Evolutionary conservation across 768 basidiomycete genomes (phyloP), one percentile per base, ranked within the genome.

Genomic region (Hygrophorus russula): DNA sequence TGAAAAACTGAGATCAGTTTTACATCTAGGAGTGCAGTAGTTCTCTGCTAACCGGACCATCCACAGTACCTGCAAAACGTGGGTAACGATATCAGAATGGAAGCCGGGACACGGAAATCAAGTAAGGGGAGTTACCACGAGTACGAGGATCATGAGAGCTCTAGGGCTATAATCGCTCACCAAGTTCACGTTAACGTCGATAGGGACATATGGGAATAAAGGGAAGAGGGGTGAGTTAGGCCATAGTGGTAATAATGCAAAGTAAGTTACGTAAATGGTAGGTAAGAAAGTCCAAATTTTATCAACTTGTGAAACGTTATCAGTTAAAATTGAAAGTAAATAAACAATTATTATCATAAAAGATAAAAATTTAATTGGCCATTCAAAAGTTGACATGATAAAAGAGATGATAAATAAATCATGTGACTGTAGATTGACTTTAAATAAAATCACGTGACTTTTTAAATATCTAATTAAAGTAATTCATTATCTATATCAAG

Each of bases 291-390:
- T 77, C 79, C 79, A 81, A 19, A 90, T 56, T 20, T 87, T 76
- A 63, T 97, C 90, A 18, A 93, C 89, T 56, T 91, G 87, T 1
- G 83, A 87, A 38, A 85, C 82, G 52, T 93, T 92, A 33, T 73
- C 70, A 0, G 85, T 89, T 30, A 84, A 36, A 17, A 88, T 39
- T 5, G 83, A 84, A 4, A 71, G 56, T 5, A 84, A 49, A 53
- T 74, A 90, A 5, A 76, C 71, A 0, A 56, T 55, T 3, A 56
- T 46, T 0, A 77, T 76, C 0, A 62, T 56, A 24, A 67, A 67
- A 0, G 69, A 40, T 48, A 79, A 82, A 52, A 85, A 71, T 53
- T 78, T 71, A 39, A 71, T 61, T 12, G 86, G 83, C 76, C 80
- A 83, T 34, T 63, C 64, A 37, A 77, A 67, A 14, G 62, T 57